Percentiles rank a stretch among this genome's conserved stretches.
Conservation (phyloP, 805 yeast genomes). For the Starmerella bombi region DNA sequence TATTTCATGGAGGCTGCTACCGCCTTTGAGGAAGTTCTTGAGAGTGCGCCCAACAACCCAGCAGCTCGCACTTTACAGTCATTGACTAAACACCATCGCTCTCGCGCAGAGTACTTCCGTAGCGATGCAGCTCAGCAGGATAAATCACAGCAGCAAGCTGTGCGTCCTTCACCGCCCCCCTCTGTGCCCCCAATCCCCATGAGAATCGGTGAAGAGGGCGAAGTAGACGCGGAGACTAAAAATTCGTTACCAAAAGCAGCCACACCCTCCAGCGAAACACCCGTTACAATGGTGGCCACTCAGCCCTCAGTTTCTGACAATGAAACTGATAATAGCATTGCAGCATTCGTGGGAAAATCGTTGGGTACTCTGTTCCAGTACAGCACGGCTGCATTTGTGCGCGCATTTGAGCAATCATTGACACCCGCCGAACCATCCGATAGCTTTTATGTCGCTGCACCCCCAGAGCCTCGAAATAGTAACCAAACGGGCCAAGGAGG, state of each 20-base stretch:
- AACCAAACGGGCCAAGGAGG: neutral
- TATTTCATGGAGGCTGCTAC: conserved; percentile 31
- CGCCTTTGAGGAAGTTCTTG: conserved; percentile 25
- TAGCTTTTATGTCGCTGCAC: conserved; percentile 25
- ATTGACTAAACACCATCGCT: conserved; percentile 24
- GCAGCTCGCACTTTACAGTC: conserved; percentile 26
- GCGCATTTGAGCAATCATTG: conserved; percentile 15
- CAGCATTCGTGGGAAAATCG: neutral
- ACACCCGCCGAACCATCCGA: conserved; percentile 20
- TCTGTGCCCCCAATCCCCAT: neutral
- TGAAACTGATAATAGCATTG: neutral
- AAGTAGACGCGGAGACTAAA: no score
- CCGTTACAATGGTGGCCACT: conserved; percentile 2
- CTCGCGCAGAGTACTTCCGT: conserved; percentile 26
- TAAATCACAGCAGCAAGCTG: neutral
- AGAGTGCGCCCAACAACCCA: conserved; percentile 22
- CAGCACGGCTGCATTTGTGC: conserved; percentile 17
- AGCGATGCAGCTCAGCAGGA: conserved; percentile 12
- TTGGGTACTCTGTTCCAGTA: conserved; percentile 1
- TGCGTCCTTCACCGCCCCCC: conserved; percentile 15
- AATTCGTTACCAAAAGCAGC: no score
- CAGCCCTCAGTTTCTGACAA: neutral
- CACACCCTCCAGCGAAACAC: conserved; percentile 1
- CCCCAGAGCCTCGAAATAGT: no score
- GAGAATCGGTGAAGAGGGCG: no score